Base-by-base conservation (phyloP, 176 grass and related monocot species). In the Tillandsia fasciculata region DNA sequence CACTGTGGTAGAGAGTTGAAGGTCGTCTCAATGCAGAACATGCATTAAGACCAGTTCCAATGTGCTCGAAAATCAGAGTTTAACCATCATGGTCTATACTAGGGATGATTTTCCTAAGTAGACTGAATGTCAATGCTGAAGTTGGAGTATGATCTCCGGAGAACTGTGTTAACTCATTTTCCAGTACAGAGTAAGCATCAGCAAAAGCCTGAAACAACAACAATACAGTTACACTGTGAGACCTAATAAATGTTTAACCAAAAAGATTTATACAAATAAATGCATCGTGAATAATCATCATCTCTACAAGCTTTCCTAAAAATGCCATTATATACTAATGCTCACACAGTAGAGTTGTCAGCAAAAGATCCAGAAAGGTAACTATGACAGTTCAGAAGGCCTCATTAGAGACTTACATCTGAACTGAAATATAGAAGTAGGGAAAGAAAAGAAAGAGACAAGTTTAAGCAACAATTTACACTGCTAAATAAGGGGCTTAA, bases 21-120 rank as follows among this genome's bases (percentile, higher is more conserved):
- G 33, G 0, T 42, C 5, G 1, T 42, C 33, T 42, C 33, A 42
- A 42, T 42, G 33, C 33, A 4, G 33, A 7, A 42, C 33, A 42
- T 42, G 33, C 33, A 42, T 42, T 42, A 42, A 42, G 33, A 6
- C 3, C 33, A 42, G 33, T 42, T 42, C 33, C 3, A 42, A 42
- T 42, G 5, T 42, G 6, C 33, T 42, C 33, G 33, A 42, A 42
- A 42, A 42, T 42, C 33, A 7, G 33, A 77, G 2, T 70, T 84
- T 58, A 74, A 65, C 84, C 83, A 73, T 85, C 74, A 72, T 61
- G 83, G 74, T 87, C 88, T 72, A 97, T 97, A 80, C 81, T 92
- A 61, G 89, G 79, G 49, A 97, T 92, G 71, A 92, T 92, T 87
- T 97, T 92, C 47, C 78, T 80, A 53, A 97, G 86, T 63, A 97